A percentile compares a stretch with the other conserved stretches of the same genome.
Conservation (phyloP, 2,329 filamentous ascomycete genomes). For the Aspergillus aculeatinus region DNA sequence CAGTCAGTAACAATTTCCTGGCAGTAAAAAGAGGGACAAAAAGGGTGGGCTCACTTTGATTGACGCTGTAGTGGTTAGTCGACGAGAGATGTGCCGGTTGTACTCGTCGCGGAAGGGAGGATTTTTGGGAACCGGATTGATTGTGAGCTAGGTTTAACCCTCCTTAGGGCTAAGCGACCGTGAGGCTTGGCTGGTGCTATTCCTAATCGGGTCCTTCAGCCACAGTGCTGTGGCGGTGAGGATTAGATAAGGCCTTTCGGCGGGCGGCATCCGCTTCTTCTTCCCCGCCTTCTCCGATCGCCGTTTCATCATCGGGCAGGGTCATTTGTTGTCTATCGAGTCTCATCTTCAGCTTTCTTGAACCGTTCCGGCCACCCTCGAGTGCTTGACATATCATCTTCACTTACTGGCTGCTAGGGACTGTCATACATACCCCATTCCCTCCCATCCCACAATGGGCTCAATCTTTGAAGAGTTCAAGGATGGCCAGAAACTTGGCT, state of each 20-base stretch:
- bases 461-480: slow-evolving; percentile 71
- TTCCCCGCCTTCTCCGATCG: slow-evolving; percentile 17
- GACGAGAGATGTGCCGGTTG: slow-evolving; percentile 38
- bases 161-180: slow-evolving; percentile 46
- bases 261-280: slow-evolving; percentile 9
- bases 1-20: slow-evolving; percentile 28
- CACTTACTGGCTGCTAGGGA: neutral
- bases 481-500: slow-evolving; percentile 61
- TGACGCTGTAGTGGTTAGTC: slow-evolving; percentile 51
- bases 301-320: neutral
- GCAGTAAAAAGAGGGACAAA: slow-evolving; percentile 17
- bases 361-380: neutral
- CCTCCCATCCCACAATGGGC: slow-evolving; percentile 59
- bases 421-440: neutral
- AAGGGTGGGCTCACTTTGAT: slow-evolving; percentile 49
- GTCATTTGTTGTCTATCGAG: neutral
- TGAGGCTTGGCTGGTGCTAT: slow-evolving; percentile 29
- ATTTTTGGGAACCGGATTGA: slow-evolving; percentile 38
- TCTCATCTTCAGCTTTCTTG: neutral
- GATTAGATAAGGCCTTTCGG: slow-evolving; percentile 7
- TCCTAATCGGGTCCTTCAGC: slow-evolving; percentile 18
- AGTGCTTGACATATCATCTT: neutral
- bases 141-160: slow-evolving; percentile 44
- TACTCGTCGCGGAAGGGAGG: slow-evolving; percentile 39
- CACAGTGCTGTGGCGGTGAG: slow-evolving; percentile 19